Percentiles rank a stretch among this genome's conserved stretches.
These are phyloP conservation scores for Hippophae tibetana DNA, from an alignment of 306 rosid genomes.

Conservation along the genomic window DNA sequence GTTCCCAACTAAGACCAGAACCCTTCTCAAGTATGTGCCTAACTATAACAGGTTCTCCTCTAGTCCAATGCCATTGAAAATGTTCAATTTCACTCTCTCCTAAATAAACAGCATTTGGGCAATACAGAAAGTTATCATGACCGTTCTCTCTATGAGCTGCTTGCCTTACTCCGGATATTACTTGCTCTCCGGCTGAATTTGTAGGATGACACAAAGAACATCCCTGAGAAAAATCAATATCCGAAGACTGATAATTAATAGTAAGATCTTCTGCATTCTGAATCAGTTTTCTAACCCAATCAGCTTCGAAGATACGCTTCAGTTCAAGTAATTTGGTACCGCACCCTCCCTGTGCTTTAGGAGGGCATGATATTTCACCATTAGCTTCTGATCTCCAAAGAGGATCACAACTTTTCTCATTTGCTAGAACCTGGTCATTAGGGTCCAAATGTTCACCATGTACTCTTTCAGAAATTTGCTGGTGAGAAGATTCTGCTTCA, in stretches of 20 bases:
- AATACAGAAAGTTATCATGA: conserved; percentile 43
- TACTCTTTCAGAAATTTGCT: conserved; percentile 19
- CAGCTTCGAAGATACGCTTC: conserved; percentile 38
- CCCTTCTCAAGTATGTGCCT: conserved; percentile 41
- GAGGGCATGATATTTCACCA: conserved; percentile 48
- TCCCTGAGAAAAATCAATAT: conserved; percentile 28
- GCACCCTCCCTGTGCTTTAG: conserved; percentile 49
- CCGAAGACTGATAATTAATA: conserved; percentile 31
- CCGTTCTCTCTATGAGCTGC: conserved; percentile 42
- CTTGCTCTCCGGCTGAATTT: conserved; percentile 19
- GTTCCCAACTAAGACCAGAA: conserved; percentile 66
- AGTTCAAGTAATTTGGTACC: conserved; percentile 34
- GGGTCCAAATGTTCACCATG: conserved; percentile 10
- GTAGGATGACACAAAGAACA: conserved; percentile 31
- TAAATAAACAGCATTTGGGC: conserved; percentile 39
- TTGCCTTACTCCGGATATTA: conserved; percentile 26
- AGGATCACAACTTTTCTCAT: conserved; percentile 18
- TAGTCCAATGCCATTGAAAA: conserved; percentile 54
- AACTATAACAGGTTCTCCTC: conserved; percentile 55
- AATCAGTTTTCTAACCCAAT: conserved; percentile 43
- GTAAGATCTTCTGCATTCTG: conserved; percentile 31
- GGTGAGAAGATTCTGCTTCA: conserved; percentile 32
- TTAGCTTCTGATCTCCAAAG: conserved; percentile 39
- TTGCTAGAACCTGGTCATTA: conserved; percentile 12
- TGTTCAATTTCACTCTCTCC: conserved; percentile 35